Evolutionary conservation across 164 flowering plant genomes (phyloP).

Genomic region (Nymphaea thermarum): DNA sequence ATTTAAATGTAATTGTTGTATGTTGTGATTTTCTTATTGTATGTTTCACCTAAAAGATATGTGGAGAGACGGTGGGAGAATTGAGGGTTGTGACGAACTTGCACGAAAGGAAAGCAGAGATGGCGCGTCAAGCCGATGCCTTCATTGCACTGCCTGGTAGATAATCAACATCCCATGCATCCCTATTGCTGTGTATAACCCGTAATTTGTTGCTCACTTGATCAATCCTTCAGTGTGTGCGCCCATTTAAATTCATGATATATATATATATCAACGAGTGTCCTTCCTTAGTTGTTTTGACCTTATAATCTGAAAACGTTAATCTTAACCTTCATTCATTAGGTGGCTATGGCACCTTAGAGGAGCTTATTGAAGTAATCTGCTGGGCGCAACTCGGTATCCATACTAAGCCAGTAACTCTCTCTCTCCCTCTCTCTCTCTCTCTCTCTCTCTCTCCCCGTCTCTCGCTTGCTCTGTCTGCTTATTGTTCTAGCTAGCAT

Average conservation of each 20-base stretch:
- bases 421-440: not conserved
- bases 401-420: slow-evolving; percentile 75
- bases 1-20: too few relatives aligned
- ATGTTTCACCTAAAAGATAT: too few relatives aligned
- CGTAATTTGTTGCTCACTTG: too few relatives aligned
- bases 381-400: slow-evolving; percentile 95
- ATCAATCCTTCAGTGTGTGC: not conserved
- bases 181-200: too few relatives aligned
- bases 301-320: not conserved
- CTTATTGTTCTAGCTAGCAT: too few relatives aligned
- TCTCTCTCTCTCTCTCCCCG: not conserved
- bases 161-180: not conserved
- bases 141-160: slow-evolving; percentile 3
- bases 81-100: not conserved
- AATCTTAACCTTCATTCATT: slow-evolving; percentile 1
- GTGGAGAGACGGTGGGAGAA: slow-evolving; percentile 4
- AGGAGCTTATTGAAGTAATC: slow-evolving; percentile 83
- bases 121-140: slow-evolving; percentile 4
- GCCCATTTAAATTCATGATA: not conserved
- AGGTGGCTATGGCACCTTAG: slow-evolving; percentile 95
- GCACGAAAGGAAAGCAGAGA: slow-evolving; percentile 3
- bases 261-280: not conserved
- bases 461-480: too few relatives aligned
- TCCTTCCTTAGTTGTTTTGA: not conserved
- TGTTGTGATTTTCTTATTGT: too few relatives aligned